A percentile compares a stretch with the other conserved stretches of the same genome.
phyloP scores from a whole-genome alignment of 2,329 filamentous ascomycete genomes.

The Epichloe glyceriae region DNA sequence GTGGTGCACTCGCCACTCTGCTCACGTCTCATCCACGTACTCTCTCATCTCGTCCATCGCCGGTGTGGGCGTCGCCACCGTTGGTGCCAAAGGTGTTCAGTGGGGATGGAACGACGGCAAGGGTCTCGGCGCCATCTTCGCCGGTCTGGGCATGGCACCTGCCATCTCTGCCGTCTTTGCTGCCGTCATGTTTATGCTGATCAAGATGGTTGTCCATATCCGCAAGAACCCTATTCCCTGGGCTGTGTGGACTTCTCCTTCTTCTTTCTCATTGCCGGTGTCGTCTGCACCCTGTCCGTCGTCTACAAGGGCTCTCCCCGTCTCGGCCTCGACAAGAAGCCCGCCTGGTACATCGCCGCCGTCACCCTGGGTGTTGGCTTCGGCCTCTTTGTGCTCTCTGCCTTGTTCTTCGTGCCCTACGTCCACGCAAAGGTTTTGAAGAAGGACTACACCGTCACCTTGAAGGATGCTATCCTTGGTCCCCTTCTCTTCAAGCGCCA shows the following conservation, averaged over 20 bases:
- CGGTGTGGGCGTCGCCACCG: conserved; percentile 53
- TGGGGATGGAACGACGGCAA: conserved; percentile 60
- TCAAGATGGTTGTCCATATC: conserved; percentile 51
- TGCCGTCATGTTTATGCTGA: conserved; percentile 56
- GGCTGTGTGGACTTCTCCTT: conserved; percentile 64
- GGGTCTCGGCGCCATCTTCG: conserved; percentile 60
- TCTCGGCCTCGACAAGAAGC: conserved; percentile 52
- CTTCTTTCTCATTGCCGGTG: conserved; percentile 66
- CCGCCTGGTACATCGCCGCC: conserved; percentile 50
- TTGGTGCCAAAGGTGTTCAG: conserved; percentile 45
- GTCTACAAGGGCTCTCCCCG: conserved; percentile 71
- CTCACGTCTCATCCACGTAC: conserved; percentile 59
- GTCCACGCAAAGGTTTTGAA: conserved; percentile 55
- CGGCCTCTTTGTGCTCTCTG: conserved; percentile 45
- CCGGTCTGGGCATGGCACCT: conserved; percentile 59
- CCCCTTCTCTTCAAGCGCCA: conserved; percentile 52
- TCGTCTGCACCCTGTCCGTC: conserved; percentile 62
- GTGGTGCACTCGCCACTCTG: conserved; percentile 62
- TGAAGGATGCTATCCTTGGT: conserved; percentile 48
- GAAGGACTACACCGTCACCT: conserved; percentile 51
- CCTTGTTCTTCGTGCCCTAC: conserved; percentile 62
- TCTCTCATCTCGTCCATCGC: conserved; percentile 54
- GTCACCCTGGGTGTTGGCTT: conserved; percentile 53
- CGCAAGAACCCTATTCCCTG: conserved; percentile 59
- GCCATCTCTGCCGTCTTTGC: conserved; percentile 50